Conservation (phyloP, 2,329 filamentous ascomycete genomes). For the Colletotrichum scovillei region DNA sequence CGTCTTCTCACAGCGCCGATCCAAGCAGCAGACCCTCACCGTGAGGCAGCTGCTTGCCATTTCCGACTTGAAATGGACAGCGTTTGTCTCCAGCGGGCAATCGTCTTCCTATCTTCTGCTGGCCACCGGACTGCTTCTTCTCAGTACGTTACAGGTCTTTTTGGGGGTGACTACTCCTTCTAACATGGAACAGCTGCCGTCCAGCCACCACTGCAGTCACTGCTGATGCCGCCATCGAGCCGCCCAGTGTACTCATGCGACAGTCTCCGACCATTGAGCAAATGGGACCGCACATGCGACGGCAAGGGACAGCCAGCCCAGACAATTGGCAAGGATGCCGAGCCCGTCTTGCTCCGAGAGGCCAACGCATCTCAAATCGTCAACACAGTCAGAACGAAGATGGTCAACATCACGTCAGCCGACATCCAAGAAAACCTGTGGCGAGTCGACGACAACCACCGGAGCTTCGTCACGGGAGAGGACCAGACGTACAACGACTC, state of each 20-base stretch:
- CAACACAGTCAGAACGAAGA: slow-evolving; percentile 1
- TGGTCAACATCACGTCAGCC: slow-evolving; percentile 26
- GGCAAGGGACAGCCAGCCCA: not conserved
- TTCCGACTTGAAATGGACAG: slow-evolving; percentile 31
- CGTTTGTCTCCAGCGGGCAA: slow-evolving; percentile 14
- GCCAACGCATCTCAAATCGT: slow-evolving; percentile 6
- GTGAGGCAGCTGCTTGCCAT: slow-evolving; percentile 31
- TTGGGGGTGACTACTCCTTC: not conserved
- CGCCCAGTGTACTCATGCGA: slow-evolving; percentile 28
- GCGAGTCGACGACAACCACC: slow-evolving; percentile 21
- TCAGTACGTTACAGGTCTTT: not conserved
- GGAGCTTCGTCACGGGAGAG: slow-evolving; percentile 20
- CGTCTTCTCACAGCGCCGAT: slow-evolving; percentile 29
- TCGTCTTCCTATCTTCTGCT: slow-evolving; percentile 23
- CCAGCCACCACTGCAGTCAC: slow-evolving; percentile 27
- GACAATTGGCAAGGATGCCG: slow-evolving; percentile 26
- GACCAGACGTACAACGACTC: slow-evolving; percentile 23
- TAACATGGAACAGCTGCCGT: slow-evolving; percentile 13
- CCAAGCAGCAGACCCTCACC: slow-evolving; percentile 21
- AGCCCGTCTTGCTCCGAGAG: slow-evolving; percentile 19
- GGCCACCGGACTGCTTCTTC: slow-evolving; percentile 19
- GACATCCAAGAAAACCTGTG: slow-evolving; percentile 31
- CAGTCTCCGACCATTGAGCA: slow-evolving; percentile 8
- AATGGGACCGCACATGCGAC: slow-evolving; percentile 26
- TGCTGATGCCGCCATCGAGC: slow-evolving; percentile 23